Base-by-base conservation (phyloP, 257 asterid genomes). In the Thymus mandschuricus region DNA sequence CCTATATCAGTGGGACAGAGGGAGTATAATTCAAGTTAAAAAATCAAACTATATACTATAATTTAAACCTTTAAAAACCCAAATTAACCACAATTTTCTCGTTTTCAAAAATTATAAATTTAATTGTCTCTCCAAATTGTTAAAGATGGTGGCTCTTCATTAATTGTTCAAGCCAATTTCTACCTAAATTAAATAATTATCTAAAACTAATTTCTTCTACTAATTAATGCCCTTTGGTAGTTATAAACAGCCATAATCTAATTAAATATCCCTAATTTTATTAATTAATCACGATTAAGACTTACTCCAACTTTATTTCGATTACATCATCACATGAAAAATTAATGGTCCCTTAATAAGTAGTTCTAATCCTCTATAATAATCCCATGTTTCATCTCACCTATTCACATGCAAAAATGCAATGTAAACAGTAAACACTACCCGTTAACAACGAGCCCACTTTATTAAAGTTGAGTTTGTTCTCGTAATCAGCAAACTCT, bases 201-300 rank as follows among this genome's bases (percentile, higher is more conserved):
- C 41, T 21, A 6, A 28, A 68, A 9, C 52, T 21, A 27, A 8
- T 52, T 68, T 69, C 38, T 68, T 63, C 30, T 45, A 11, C 50
- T 56, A 44, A 58, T 62, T 75, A 15, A 68, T 34, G 72, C 11
- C 81, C 65, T 59, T 65, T 76, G 74, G 70, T 63, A 48, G 3
- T 49, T 40, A 27, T 40, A 71, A 40, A 41, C 40, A 55, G 77
- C 59, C 65, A 57, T 33, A 21, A 43, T 44, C 58, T 9, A 60
- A 40, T 59, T 49, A 15, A 46, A 35, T 40, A 38, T 67, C 68
- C 8, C 59, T 46, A 48, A 0, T 10, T 43, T 8, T 5, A 4
- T 5, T 49, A 12, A 58, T 58, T 49, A 27, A 38, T 11, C 31
- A 4, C 38, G 10, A 50, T 40, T 46, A 59, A 10, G 15, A 66